A percentile compares a stretch with the other conserved stretches of the same genome.
Evolutionary conservation across 2,329 filamentous ascomycete genomes (phyloP).

Genomic region (Exophiala calicioides): DNA sequence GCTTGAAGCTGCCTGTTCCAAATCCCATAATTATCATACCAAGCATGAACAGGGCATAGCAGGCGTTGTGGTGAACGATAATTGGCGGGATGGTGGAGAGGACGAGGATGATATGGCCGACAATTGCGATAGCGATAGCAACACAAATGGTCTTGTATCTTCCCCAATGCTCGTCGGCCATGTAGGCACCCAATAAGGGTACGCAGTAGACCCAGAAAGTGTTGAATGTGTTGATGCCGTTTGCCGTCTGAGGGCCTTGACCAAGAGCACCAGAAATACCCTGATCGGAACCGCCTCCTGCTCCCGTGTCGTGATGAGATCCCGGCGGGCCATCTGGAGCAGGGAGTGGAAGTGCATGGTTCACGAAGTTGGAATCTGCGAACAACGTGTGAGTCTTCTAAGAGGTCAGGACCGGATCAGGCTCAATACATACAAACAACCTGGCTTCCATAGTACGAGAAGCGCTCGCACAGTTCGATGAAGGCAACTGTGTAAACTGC

Average conservation of each 20-base stretch:
- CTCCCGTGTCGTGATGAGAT: conserved; percentile 46
- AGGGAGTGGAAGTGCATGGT: conserved; percentile 33
- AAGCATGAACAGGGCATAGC: conserved; percentile 30
- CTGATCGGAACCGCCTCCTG: conserved; percentile 42
- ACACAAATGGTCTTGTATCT: conserved; percentile 40
- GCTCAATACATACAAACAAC: conserved; percentile 57
- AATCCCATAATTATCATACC: conserved; percentile 41
- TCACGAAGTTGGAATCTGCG: conserved; percentile 59
- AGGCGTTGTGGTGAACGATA: conserved; percentile 31
- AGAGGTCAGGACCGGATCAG: background rate
- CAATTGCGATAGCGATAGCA: conserved; percentile 39
- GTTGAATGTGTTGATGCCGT: conserved; percentile 58
- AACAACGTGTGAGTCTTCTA: background rate
- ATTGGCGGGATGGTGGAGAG: conserved; percentile 31
- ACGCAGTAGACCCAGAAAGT: conserved; percentile 52
- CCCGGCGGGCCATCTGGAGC: conserved; percentile 48
- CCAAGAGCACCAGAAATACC: conserved; percentile 57
- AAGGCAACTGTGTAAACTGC: conserved; percentile 66
- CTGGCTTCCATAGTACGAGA: conserved; percentile 73
- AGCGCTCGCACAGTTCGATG: conserved; percentile 70
- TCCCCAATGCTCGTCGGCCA: conserved; percentile 58
- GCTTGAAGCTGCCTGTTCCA: conserved; percentile 71
- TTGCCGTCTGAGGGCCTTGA: conserved; percentile 57
- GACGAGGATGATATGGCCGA: conserved; percentile 32
- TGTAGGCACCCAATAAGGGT: conserved; percentile 38